Evolutionary conservation across 106 monocot species (phyloP).

Genomic region (Dendrobium chrysotoxum): DNA sequence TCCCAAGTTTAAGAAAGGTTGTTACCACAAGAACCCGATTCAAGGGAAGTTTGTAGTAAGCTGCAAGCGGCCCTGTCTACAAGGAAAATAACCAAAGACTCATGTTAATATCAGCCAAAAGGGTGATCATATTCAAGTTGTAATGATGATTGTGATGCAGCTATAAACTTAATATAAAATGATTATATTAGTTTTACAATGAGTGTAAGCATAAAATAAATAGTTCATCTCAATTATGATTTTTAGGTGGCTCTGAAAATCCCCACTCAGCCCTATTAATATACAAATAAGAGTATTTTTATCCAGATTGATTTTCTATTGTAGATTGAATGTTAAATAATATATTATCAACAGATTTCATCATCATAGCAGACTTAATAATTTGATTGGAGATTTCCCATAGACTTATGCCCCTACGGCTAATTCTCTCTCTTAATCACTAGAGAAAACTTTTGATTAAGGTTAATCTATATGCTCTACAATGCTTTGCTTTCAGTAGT

Average conservation of each 20-base stretch:
- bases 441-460: not conserved
- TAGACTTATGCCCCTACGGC: not conserved
- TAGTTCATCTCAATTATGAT: not conserved
- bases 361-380: not conserved
- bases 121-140: not conserved
- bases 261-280: not conserved
- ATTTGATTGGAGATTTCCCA: not conserved
- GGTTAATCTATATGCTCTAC: not conserved
- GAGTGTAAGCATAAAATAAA: not conserved
- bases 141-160: not conserved
- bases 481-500: not conserved
- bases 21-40: conserved; percentile 84
- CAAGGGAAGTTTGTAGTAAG: conserved; percentile 88
- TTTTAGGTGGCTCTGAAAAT: not conserved
- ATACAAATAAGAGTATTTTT: not conserved
- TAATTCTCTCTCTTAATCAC: not conserved
- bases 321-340: not conserved
- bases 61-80: conserved; percentile 90
- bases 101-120: not conserved
- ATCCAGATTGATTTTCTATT: not conserved
- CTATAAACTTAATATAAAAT: not conserved
- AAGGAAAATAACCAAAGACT: conserved; percentile 12
- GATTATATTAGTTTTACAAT: not conserved
- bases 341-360: not conserved
- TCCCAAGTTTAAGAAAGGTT: not conserved